Base-by-base conservation (phyloP, 176 grass and related monocot genomes). In the Oryza punctata region DNA sequence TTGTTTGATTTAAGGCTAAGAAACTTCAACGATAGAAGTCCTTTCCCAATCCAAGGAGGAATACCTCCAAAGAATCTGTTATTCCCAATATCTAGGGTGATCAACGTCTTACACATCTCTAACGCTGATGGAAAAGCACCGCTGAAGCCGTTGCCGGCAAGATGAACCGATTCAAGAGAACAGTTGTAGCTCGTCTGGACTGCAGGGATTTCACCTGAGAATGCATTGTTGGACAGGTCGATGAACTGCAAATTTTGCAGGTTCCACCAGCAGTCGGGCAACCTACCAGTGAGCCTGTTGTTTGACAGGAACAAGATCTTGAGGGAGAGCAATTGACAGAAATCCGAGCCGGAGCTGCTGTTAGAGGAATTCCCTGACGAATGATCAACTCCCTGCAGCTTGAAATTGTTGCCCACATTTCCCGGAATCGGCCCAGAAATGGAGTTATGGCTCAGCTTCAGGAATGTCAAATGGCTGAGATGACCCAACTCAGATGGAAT, bases 241-340 rank as follows among this genome's bases (percentile, higher is more conserved):
- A 97, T 73, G 66, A 91, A 87, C 50, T 89, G 69, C 67, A 92
- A 44, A 10, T 12, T 60, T 38, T 83, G 44, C 67, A 86, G 57
- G 13, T 92, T 46, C 84, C 90, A 87, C 88, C 86, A 92, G 76
- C 88, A 92, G 52, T 81, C 67, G 0, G 92, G 95, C 13, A 92
- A 77, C 75, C 87, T 47, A 13, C 92, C 86, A 2, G 81, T 90
- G 28, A 97, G 41, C 3, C 21, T n/a, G 87, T 94, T 97, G 43
- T 87, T 92, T 30, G 92, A 94, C 26, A 97, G 84, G 85, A 94
- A 90, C 16, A 94, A 75, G 14, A 89, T 63, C 84, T 83, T 37
- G 18, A 94, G 73, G 18, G 63, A 76, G 66, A 85, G 57, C 47
- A 92, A 57, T 67, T 65, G 78, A 78, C 95, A 93, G 77, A 97